Evolutionary conservation across 495 filamentous ascomycete species (phyloP), one percentile per base, ranked within the genome.

Genomic region (Talaromyces nanjingensis): DNA sequence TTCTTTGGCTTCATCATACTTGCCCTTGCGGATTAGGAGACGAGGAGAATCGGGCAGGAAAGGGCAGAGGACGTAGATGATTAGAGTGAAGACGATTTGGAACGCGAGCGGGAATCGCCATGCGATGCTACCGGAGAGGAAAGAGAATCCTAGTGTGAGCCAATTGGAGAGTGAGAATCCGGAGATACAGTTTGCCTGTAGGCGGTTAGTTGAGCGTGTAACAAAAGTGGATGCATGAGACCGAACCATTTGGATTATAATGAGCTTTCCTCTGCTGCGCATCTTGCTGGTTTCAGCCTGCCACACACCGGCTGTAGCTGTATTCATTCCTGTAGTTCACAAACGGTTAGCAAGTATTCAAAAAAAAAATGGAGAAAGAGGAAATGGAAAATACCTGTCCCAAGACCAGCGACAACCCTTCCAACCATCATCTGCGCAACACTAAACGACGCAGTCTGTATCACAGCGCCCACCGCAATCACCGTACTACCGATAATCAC

Each of bases 391-490:
- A 58, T 42, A 29, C 59, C 59, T 6, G 59, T 60, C 5, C 16
- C 76, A 71, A 60, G 73, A 59, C 27, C 73, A 3, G 71, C 62
- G 24, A 39, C 72, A 22, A 82, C 76, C 37, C 84, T 76, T 4
- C 83, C 86, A 29, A 86, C 75, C 59, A 89, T 80, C 72, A 89
- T 83, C 66, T 87, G 85, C 6, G 79, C 66, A 12, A 84, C 67
- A 31, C 72, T 72, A 65, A 75, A 86, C 3, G 85, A 71, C 9
- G 79, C 72, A 31, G 81, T 77, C 65, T 88, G 83, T 14, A 87
- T 75, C 29, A 86, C 74, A 2, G 82, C 80, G 5, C 84, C 86
- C 49, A 87, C 68, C 20, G 72, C 73, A 79, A 86, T 83, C 34
- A 88, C 77, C 0, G 73, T 69, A 1, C 77, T 79, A 2, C 82